A percentile compares a stretch with the other conserved stretches of the same genome.
These are phyloP conservation scores for Coffea eugenioides DNA, from an alignment of 257 asterid species.

Conservation along the genomic window DNA sequence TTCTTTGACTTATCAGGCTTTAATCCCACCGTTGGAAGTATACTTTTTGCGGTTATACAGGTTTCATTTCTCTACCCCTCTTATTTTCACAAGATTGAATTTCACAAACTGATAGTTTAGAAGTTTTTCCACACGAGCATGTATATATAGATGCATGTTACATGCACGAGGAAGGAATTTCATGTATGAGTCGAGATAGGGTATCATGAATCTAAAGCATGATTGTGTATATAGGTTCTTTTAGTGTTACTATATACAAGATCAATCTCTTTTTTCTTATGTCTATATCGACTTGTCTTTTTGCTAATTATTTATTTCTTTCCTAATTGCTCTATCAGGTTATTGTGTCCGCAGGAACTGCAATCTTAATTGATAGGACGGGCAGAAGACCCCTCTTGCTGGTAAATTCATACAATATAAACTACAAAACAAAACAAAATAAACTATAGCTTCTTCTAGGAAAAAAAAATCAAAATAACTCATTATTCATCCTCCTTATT, in stretches of 20 bases:
- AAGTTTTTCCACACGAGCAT: neutral
- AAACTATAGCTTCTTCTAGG: neutral
- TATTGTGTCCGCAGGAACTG: constrained; percentile 14
- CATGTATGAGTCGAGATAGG: neutral
- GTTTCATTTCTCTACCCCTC: neutral
- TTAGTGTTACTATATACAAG: too few relatives aligned
- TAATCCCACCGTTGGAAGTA: constrained; percentile 21
- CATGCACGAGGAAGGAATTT: neutral
- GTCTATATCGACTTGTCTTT: neutral
- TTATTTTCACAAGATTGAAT: too few relatives aligned
- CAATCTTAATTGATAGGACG: constrained; percentile 23
- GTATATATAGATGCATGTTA: neutral
- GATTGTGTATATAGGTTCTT: neutral
- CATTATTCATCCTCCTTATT: neutral
- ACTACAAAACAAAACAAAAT: neutral
- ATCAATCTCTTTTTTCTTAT: too few relatives aligned
- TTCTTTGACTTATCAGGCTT: constrained; percentile 11
- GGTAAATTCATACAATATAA: constrained; percentile 8
- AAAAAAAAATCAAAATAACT: neutral
- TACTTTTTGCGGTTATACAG: constrained; percentile 19
- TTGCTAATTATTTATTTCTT: neutral
- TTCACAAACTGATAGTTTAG: too few relatives aligned
- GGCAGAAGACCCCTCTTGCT: constrained; percentile 33
- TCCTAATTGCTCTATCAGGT: constrained; percentile 9
- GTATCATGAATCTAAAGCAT: neutral